Base-by-base conservation (phyloP, 2,329 filamentous ascomycete species). In the Microsporum audouinii region DNA sequence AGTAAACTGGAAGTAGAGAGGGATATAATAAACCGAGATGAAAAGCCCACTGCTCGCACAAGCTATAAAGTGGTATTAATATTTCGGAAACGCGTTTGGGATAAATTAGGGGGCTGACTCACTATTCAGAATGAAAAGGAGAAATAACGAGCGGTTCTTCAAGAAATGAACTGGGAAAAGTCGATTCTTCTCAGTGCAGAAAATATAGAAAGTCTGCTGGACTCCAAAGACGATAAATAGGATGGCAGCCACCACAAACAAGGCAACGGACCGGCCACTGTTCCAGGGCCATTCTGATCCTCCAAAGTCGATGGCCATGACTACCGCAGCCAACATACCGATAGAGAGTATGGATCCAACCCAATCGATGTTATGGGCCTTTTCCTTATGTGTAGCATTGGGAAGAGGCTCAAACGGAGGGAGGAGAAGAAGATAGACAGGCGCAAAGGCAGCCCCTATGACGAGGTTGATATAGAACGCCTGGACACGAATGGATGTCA, bases 1-100 rank as follows among this genome's bases (percentile, higher is more conserved):
- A 0, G 74, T 74, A 66, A 83, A 84, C 62, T 80, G 77, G 68
- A 83, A 83, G 70, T 76, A 82, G 0, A 83, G 70, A 0, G 82
- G 81, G 6, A 80, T 76, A 68, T 80, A 84, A 70, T 83, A 84
- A 27, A 80, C 71, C 41, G 41, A 45, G 41, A 45, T 45, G 14
- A 45, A 45, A 23, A 45, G 41, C 5, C 41, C 41, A 45, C 41
- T 45, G 41, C 41, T 45, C 41, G 41, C 41, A n/a, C 41, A 45
- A n/a, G 41, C 41, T 45, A 45, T 4, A 45, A 45, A 45, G 5
- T 45, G 41, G 14, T 45, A 23, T 45, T 12, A 45, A 12, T 45
- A 45, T 5, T 36, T 23, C 41, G 14, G 5, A 14, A 45, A 45
- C 2, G 17, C 10, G 14, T 5, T n/a, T 45, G 12, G 41, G 41